Percentiles rank a stretch among this genome's conserved stretches.
These are phyloP conservation scores for Thielaviopsis cerberus DNA, from an alignment of 2,329 filamentous ascomycete genomes.

Conservation along the genomic window DNA sequence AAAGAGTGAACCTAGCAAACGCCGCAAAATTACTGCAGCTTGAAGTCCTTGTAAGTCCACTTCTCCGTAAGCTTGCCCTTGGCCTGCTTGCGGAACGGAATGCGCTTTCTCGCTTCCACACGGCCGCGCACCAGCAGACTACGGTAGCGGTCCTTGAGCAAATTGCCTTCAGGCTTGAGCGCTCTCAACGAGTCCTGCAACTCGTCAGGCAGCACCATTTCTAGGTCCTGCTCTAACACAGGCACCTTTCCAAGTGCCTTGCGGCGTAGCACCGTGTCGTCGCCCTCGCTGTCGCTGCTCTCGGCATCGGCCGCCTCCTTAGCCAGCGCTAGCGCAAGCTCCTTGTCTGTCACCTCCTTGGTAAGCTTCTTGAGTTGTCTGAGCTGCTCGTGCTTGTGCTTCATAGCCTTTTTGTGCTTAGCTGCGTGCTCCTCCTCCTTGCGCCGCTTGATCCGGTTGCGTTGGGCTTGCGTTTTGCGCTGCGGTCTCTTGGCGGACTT, in stretches of 20 bases:
- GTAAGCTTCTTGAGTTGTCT: constrained; percentile 54
- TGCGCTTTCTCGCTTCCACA: constrained; percentile 62
- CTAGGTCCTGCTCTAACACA: constrained; percentile 52
- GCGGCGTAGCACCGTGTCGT: constrained; percentile 47
- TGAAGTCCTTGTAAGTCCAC: constrained; percentile 93
- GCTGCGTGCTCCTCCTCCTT: constrained; percentile 69
- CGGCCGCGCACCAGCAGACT: constrained; percentile 78
- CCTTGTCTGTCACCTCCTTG: constrained; percentile 40
- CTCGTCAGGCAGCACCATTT: constrained; percentile 69
- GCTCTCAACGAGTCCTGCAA: constrained; percentile 62
- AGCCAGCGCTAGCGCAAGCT: constrained; percentile 27
- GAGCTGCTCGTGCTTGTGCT: constrained; percentile 53
- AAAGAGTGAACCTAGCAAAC: constrained; percentile 1
- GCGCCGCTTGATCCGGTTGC: constrained; percentile 72
- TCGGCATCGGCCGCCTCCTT: constrained; percentile 17
- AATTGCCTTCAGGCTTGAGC: constrained; percentile 86
- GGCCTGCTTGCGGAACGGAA: constrained; percentile 65
- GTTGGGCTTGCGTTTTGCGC: constrained; percentile 69
- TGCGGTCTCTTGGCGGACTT: constrained; percentile 50
- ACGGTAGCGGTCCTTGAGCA: constrained; percentile 79
- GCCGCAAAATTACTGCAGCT: constrained; percentile 13
- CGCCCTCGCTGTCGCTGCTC: constrained; percentile 34
- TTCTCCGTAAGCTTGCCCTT: constrained; percentile 78
- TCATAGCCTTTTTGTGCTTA: constrained; percentile 58
- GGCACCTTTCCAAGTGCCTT: constrained; percentile 55